A percentile compares a stretch with the other conserved stretches of the same genome.
These are phyloP conservation scores for Monosporascus sp. DNA, from an alignment of 2,329 filamentous ascomycete genomes.

Conservation along the genomic window DNA sequence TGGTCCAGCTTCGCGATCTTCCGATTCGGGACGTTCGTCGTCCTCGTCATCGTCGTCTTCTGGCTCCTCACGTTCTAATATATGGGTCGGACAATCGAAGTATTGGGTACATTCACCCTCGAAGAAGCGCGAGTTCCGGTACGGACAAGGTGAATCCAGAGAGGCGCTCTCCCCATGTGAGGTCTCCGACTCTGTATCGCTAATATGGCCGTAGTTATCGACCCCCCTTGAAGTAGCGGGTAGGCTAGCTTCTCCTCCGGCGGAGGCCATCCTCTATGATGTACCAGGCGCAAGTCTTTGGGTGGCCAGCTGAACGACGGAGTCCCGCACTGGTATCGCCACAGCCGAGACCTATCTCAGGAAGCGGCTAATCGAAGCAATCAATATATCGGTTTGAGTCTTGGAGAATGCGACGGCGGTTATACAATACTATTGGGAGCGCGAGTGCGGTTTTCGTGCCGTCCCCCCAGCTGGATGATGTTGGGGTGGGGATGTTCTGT, in stretches of 20 bases:
- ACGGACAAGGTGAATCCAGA: conserved; percentile 27
- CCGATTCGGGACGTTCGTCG: conserved; percentile 5
- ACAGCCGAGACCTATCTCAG: no score
- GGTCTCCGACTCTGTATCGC: conserved; percentile 26
- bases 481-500: no score
- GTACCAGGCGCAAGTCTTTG: background rate
- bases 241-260: background rate
- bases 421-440: no score
- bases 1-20: conserved; percentile 2
- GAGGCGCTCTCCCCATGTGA: conserved; percentile 34
- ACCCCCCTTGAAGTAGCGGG: background rate
- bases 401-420: no score
- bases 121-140: conserved; percentile 32
- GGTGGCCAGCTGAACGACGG: background rate
- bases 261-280: background rate
- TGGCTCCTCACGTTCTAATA: conserved; percentile 27
- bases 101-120: conserved; percentile 41
- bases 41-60: no score
- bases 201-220: conserved; percentile 4
- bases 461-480: no score
- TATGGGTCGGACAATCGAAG: conserved; percentile 44
- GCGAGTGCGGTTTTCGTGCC: no score
- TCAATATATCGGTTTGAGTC: no score
- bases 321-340: background rate
- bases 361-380: no score